These are phyloP conservation scores for Hymenoscyphus fructigenus DNA, from an alignment of 2,329 filamentous ascomycete genomes.

Conservation along the genomic window DNA sequence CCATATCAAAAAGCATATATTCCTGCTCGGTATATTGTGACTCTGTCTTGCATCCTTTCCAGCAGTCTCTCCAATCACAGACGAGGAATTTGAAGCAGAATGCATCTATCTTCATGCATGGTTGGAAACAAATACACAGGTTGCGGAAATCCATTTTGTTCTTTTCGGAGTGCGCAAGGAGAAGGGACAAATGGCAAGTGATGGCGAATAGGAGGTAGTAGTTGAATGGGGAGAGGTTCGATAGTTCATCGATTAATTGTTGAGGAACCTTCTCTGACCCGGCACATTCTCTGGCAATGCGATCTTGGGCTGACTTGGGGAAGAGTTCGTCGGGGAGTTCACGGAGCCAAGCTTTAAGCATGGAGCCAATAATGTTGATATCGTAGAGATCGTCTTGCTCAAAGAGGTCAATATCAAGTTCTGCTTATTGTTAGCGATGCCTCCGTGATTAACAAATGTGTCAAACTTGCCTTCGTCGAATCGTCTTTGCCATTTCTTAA, in stretches of 20 bases:
- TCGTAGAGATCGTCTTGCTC: slow-evolving; percentile 86
- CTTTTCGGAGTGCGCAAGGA: slow-evolving; percentile 87
- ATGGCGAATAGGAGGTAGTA: slow-evolving; percentile 98
- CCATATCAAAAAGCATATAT: slow-evolving; percentile 59
- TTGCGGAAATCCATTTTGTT: slow-evolving; percentile 99
- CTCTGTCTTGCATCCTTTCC: slow-evolving; percentile 94
- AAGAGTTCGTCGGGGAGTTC: slow-evolving; percentile 94
- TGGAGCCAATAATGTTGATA: slow-evolving; percentile 92
- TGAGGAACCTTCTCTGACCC: slow-evolving; percentile 80
- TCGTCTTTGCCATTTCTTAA: slow-evolving; percentile 88
- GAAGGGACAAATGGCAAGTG: slow-evolving; percentile 88
- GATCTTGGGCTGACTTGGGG: slow-evolving; percentile 78
- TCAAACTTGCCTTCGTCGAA: slow-evolving; percentile 73
- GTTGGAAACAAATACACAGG: slow-evolving; percentile 94
- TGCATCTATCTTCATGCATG: slow-evolving; percentile 92
- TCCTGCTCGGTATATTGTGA: slow-evolving; percentile 73
- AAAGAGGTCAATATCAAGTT: slow-evolving; percentile 87
- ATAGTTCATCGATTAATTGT: slow-evolving; percentile 85
- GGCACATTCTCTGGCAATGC: slow-evolving; percentile 75
- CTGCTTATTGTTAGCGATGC: slow-evolving; percentile 44
- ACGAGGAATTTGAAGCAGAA: slow-evolving; percentile 96
- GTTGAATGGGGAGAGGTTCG: slow-evolving; percentile 92
- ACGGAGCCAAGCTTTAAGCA: slow-evolving; percentile 95
- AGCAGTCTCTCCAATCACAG: slow-evolving; percentile 93
- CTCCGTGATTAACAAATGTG: not conserved